Percentiles rank a stretch among this genome's conserved stretches.
Evolutionary conservation across 495 filamentous ascomycete species (phyloP).

Genomic region (Rusavskia elegans): DNA sequence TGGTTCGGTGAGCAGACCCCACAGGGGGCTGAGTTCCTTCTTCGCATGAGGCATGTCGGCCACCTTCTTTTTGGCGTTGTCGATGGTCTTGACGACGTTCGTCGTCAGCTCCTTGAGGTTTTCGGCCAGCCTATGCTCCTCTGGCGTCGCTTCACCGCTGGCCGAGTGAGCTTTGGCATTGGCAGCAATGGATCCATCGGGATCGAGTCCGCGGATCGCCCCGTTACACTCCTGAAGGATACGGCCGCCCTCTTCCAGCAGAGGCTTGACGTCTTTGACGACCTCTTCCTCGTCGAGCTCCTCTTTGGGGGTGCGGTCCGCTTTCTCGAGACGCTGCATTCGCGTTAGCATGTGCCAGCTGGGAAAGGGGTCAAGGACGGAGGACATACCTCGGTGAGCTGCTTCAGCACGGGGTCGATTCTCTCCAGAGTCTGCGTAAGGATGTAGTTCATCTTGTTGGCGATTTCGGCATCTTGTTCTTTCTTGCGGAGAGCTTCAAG

Average conservation of each 20-base stretch:
- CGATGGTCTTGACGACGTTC: constrained; percentile 57
- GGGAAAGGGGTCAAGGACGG: background rate
- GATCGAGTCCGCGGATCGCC: constrained; percentile 77
- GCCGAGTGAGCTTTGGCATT: constrained; percentile 71
- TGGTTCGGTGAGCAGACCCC: constrained; percentile 67
- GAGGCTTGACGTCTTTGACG: constrained; percentile 67
- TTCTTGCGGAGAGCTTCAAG: constrained; percentile 37
- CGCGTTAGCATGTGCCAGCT: constrained; percentile 9
- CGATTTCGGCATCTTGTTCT: constrained; percentile 58
- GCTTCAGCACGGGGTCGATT: constrained; percentile 70
- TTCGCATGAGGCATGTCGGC: constrained; percentile 86
- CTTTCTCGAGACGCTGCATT: constrained; percentile 54
- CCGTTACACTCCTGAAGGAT: constrained; percentile 83
- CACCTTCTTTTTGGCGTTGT: constrained; percentile 71
- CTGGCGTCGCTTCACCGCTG: constrained; percentile 66
- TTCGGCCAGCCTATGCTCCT: constrained; percentile 76
- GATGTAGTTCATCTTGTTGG: constrained; percentile 58
- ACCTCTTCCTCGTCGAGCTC: constrained; percentile 84
- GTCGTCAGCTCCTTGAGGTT: constrained; percentile 58
- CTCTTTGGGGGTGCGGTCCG: constrained; percentile 71
- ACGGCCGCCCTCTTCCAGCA: constrained; percentile 69
- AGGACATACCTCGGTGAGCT: constrained; percentile 61
- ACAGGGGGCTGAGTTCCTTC: constrained; percentile 82
- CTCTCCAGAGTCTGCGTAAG: constrained; percentile 67
- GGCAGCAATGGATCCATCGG: constrained; percentile 71